These are phyloP conservation scores for Suillus fuscotomentosus DNA, from an alignment of 768 basidiomycete species.

Conservation along the genomic window DNA sequence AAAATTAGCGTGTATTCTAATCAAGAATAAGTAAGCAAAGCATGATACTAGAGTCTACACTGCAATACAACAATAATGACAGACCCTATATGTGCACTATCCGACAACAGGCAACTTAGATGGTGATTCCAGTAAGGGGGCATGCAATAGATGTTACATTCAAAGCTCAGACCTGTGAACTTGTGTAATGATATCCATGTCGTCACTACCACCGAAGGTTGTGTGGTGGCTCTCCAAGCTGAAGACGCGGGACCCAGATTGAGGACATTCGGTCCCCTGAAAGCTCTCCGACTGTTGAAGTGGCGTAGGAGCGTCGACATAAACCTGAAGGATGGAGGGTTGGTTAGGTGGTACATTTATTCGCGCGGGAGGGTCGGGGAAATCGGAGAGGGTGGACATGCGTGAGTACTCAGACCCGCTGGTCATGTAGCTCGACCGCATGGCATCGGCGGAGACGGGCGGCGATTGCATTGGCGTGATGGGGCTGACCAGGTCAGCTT, in stretches of 20 bases:
- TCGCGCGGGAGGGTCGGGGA: conserved; percentile 59
- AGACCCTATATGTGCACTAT: neutral
- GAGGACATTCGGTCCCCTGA: conserved; percentile 2
- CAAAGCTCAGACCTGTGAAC: conserved; percentile 16
- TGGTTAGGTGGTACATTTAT: conserved; percentile 26
- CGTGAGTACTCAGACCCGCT: conserved; percentile 51
- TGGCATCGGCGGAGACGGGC: conserved; percentile 28
- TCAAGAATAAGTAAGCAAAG: neutral
- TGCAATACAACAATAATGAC: neutral
- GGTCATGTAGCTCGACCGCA: conserved; percentile 62
- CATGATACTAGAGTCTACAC: neutral
- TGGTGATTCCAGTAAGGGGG: neutral
- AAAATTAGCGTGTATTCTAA: neutral
- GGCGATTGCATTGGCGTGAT: conserved; percentile 18
- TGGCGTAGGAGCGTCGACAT: conserved; percentile 31
- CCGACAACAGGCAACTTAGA: neutral
- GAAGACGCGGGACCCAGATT: conserved; percentile 4
- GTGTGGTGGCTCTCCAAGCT: conserved; percentile 17
- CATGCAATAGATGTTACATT: neutral
- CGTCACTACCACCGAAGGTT: conserved; percentile 28
- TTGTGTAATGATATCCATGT: conserved; percentile 18
- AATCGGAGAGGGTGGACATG: conserved; percentile 74
- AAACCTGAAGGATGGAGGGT: conserved; percentile 44
- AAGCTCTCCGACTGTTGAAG: neutral
- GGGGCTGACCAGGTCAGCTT: conserved; percentile 11